Base-by-base conservation (phyloP, 345 rosid species). In the Gossypium thurberi region DNA sequence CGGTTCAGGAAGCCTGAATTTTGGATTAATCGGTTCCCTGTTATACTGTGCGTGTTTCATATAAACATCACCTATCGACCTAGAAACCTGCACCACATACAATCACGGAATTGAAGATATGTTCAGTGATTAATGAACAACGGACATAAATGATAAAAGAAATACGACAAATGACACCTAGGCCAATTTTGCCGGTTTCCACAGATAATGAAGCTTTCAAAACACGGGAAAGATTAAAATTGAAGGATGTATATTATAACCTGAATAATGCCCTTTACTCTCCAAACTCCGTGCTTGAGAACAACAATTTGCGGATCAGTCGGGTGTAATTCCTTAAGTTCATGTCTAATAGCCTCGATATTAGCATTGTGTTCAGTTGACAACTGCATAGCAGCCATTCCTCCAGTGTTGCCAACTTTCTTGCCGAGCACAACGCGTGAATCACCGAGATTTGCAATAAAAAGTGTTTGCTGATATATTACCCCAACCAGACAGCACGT, bases 241-340 rank as follows among this genome's bases (percentile, higher is more conserved):
- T 48, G 9, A 46, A 42, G 65, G 40, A 65, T 43, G 20, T 61
- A 75, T 76, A 5, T 33, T 18, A 67, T 56, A 23, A 90, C 97
- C 97, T 94, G 98, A 79, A 94, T 94, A 51, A 90, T 84, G 61
- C 98, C 96, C 77, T 89, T 94, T n/a, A 94, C 97, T 81, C 93
- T 90, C 97, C 98, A 94, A 76, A 89, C 93, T 69, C 96, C 98
- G 77, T 87, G 97, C 81, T 71, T 91, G 48, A 83, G 87, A 77
- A 90, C 87, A 73, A 91, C 97, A 23, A 91, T 90, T 75, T 94
- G 91, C 1, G 96, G 90, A 81, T 94, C 98, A 86, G 84, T 77
- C 17, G 97, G 94, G 78, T 91, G 97, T 21, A 84, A 82, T 65
- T 85, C 94, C 84, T 80, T 85, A 25, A 94, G 96, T 80, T 94